These are phyloP conservation scores for Microdochium paspali DNA, from an alignment of 2,329 filamentous ascomycete genomes.

Conservation along the genomic window DNA sequence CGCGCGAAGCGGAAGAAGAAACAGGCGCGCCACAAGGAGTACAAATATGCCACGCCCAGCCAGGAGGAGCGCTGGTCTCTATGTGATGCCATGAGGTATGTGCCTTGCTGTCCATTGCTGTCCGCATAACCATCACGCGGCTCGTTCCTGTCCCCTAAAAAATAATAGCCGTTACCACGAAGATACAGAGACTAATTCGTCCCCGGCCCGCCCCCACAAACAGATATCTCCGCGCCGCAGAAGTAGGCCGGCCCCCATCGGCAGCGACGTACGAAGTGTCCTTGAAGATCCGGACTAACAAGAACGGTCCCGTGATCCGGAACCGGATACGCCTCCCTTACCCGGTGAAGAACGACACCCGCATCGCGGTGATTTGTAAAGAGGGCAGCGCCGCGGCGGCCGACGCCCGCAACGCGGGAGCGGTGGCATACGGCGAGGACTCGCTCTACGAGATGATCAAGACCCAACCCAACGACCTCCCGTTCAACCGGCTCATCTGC, in stretches of 20 bases:
- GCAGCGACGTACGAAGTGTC: constrained; percentile 81
- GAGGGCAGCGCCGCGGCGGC: constrained; percentile 65
- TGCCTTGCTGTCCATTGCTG: constrained; percentile 1
- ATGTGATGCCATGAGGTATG: constrained; percentile 85
- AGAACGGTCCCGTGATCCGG: constrained; percentile 79
- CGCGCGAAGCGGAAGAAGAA: constrained; percentile 46
- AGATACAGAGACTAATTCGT: constrained; percentile 3
- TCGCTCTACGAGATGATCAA: constrained; percentile 71
- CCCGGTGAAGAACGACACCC: constrained; percentile 78
- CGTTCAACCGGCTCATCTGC: constrained; percentile 85
- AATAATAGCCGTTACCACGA: no score
- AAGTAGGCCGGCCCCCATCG: constrained; percentile 72
- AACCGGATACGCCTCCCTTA: constrained; percentile 84
- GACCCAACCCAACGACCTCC: constrained; percentile 58
- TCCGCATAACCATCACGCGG: no score
- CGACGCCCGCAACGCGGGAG: constrained; percentile 70
- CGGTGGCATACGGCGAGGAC: constrained; percentile 76
- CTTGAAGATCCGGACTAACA: constrained; percentile 72
- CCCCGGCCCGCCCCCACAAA: constrained; percentile 8
- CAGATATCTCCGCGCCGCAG: constrained; percentile 83
- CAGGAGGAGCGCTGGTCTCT: constrained; percentile 67
- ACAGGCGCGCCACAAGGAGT: constrained; percentile 58
- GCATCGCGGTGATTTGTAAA: constrained; percentile 86
- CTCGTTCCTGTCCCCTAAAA: no score
- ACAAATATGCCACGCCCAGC: constrained; percentile 52